Conservation (phyloP, 164 flowering plant genomes). For the Chimonanthus praecox region DNA sequence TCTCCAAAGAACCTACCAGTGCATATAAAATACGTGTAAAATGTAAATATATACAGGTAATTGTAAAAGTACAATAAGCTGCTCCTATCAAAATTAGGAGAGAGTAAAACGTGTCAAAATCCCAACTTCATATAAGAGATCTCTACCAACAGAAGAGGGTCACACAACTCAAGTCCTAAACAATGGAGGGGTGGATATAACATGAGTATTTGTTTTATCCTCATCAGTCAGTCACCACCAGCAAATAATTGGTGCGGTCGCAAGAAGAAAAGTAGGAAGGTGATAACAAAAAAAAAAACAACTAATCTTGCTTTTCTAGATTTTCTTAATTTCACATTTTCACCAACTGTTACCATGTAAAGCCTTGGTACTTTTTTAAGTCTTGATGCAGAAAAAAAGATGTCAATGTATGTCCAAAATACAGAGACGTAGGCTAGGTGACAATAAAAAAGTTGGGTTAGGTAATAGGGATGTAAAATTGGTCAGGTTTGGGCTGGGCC, state of each 20-base stretch:
- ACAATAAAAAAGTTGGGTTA: no score
- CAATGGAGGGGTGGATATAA: not conserved
- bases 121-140: not conserved
- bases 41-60: not conserved
- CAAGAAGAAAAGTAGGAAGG: conserved; percentile 1
- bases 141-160: not conserved
- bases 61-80: not conserved
- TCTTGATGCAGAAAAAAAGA: not conserved
- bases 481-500: no score
- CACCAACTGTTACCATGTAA: no score
- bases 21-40: conserved; percentile 4
- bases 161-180: not conserved
- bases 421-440: not conserved
- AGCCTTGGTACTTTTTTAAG: no score
- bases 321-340: no score
- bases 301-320: not conserved
- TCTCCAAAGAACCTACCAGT: conserved; percentile 65
- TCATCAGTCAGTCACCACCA: not conserved
- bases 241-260: not conserved
- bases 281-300: not conserved
- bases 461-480: no score
- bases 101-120: not conserved
- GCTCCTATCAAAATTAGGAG: not conserved
- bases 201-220: not conserved
- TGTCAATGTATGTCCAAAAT: not conserved